Evolutionary conservation across 805 yeast species (phyloP).

Genomic region (Jamesozyma rosinii): DNA sequence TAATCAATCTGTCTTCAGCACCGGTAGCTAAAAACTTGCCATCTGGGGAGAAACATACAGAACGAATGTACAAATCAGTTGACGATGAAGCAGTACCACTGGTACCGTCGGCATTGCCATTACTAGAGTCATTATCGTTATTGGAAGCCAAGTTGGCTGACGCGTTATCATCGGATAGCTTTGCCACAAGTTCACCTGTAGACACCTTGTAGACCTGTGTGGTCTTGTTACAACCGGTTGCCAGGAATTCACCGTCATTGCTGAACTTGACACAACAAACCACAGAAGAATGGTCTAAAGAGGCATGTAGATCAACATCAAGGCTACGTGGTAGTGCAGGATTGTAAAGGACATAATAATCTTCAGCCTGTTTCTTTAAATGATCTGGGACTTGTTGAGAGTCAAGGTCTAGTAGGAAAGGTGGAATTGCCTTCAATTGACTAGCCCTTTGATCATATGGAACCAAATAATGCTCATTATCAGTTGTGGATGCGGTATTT

Average conservation of each 20-base stretch:
- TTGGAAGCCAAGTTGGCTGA: conserved; percentile 19
- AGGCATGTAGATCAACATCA: conserved; percentile 81
- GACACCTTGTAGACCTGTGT: conserved; percentile 91
- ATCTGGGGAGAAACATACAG: conserved; percentile 95
- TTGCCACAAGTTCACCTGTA: conserved; percentile 82
- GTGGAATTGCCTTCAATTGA: conserved; percentile 69
- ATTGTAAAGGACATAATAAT: conserved; percentile 82
- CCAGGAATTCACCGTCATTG: conserved; percentile 82
- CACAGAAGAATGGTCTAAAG: conserved; percentile 87
- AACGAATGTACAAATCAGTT: conserved; percentile 80
- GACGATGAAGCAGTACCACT: conserved; percentile 39
- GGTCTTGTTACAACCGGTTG: conserved; percentile 96
- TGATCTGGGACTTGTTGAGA: conserved; percentile 69
- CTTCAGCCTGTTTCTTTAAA: conserved; percentile 72
- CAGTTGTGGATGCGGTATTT: background rate
- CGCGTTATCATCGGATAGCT: conserved; percentile 64
- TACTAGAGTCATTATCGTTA: too few species aligned
- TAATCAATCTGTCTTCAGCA: conserved; percentile 79
- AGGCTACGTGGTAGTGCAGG: conserved; percentile 68
- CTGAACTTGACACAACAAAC: conserved; percentile 95
- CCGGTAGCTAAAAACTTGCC: conserved; percentile 90
- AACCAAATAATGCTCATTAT: conserved; percentile 26
- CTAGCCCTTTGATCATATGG: conserved; percentile 34
- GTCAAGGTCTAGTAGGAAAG: conserved; percentile 70
- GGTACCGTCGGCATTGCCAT: background rate